Conservation (phyloP, 805 yeast genomes). For the Scheffersomyces amazonensis region DNA sequence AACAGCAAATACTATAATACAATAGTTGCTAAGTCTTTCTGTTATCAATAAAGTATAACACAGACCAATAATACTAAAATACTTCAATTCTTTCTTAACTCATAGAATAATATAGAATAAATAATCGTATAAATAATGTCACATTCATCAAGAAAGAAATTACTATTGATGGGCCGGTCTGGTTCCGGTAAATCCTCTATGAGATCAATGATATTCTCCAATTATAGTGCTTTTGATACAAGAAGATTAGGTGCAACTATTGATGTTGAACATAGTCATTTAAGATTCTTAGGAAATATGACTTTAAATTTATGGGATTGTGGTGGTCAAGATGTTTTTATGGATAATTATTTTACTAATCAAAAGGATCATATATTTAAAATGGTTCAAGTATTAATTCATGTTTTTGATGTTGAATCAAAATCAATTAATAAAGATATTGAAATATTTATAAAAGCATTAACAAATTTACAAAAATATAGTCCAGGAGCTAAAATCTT, state of each 20-base stretch:
- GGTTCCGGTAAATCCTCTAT: constrained; percentile 98
- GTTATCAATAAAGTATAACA: too few species aligned
- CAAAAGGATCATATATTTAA: constrained; percentile 91
- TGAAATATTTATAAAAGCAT: constrained; percentile 82
- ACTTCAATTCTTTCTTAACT: too few species aligned
- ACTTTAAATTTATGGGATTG: constrained; percentile 96
- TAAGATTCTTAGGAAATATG: constrained; percentile 91
- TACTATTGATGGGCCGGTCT: constrained; percentile 73
- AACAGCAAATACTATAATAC: too few species aligned
- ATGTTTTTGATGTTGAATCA: constrained; percentile 94
- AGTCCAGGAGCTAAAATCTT: constrained; percentile 92
- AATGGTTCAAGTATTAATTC: constrained; percentile 92
- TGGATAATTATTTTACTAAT: constrained; percentile 88
- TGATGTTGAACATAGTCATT: constrained; percentile 96
- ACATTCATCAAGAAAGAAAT: constrained; percentile 36
- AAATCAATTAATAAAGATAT: constrained; percentile 90
- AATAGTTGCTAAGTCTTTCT: too few species aligned
- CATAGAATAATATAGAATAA: too few species aligned
- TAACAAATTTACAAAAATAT: constrained; percentile 75
- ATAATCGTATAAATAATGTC: too few species aligned
- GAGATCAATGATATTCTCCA: constrained; percentile 94
- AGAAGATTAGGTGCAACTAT: constrained; percentile 94
- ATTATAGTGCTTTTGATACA: constrained; percentile 95
- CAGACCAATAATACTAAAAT: too few species aligned
- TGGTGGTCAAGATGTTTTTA: constrained; percentile 95